These are phyloP conservation scores for Helotiales sp. DNA, from an alignment of 2,329 filamentous ascomycete species.

Conservation along the genomic window DNA sequence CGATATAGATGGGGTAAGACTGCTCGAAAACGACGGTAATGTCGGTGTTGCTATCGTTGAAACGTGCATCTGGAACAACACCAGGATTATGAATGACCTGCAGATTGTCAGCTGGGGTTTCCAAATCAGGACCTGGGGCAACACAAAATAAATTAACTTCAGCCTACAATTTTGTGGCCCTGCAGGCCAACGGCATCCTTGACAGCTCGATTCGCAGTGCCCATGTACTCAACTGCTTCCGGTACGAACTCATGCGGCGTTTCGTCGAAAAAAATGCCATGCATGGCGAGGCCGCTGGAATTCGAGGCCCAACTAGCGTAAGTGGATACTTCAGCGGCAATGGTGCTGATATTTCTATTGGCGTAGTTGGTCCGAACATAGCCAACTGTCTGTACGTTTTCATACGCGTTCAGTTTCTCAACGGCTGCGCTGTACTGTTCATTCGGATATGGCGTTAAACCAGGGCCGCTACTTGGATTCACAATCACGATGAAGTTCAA, in stretches of 20 bases:
- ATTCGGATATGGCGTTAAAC: slow-evolving; percentile 40
- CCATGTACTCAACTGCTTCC: slow-evolving; percentile 17
- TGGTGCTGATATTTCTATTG: slow-evolving; percentile 36
- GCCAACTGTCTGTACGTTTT: slow-evolving; percentile 47
- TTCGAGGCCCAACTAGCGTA: slow-evolving; percentile 45
- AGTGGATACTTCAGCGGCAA: slow-evolving; percentile 44
- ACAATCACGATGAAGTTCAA: slow-evolving; percentile 38
- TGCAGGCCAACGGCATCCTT: slow-evolving; percentile 16
- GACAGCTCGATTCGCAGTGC: slow-evolving; percentile 11
- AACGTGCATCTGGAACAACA: slow-evolving; percentile 19
- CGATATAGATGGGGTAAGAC: neutral
- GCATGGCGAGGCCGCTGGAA: slow-evolving; percentile 19
- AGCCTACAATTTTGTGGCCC: slow-evolving; percentile 18
- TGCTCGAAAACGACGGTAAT: slow-evolving; percentile 27
- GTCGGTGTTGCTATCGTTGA: slow-evolving; percentile 17
- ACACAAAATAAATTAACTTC: neutral
- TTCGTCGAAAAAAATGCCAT: slow-evolving; percentile 33
- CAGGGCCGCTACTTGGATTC: slow-evolving; percentile 42
- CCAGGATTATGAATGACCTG: slow-evolving; percentile 29
- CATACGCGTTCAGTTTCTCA: slow-evolving; percentile 44
- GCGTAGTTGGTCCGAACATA: slow-evolving; percentile 47
- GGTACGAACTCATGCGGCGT: slow-evolving; percentile 9
- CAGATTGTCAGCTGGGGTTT: neutral
- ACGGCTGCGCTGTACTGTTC: slow-evolving; percentile 42
- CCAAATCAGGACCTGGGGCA: neutral